Conservation (phyloP, 805 yeast species). For the Alloascoidea hylecoeti region DNA sequence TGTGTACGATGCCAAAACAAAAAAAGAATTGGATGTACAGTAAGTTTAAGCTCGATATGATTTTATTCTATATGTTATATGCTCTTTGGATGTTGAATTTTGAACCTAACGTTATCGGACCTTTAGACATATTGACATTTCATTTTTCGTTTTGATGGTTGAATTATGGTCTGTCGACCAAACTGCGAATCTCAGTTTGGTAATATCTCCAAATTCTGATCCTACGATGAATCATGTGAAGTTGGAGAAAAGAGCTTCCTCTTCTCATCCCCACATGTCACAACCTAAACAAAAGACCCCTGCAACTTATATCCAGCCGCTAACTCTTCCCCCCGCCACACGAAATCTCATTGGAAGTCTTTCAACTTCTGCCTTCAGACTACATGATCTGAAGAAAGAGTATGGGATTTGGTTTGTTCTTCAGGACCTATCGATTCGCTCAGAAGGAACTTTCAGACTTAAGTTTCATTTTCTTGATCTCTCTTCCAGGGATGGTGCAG, state of each 20-base stretch:
- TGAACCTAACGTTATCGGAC: slow-evolving; percentile 3
- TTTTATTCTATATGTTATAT: too few species aligned
- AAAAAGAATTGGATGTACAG: slow-evolving; percentile 12
- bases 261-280: slow-evolving; percentile 3
- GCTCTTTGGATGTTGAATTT: slow-evolving; percentile 1
- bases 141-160: slow-evolving; percentile 21
- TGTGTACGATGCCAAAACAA: slow-evolving; percentile 12
- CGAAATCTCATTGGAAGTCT: slow-evolving; percentile 25
- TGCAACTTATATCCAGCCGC: slow-evolving; percentile 6
- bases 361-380: slow-evolving; percentile 23
- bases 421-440: slow-evolving; percentile 26
- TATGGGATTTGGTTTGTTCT: slow-evolving; percentile 27
- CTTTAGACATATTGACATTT: slow-evolving; percentile 15
- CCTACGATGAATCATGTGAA: slow-evolving; percentile 2
- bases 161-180: slow-evolving; percentile 26
- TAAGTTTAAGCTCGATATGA: slow-evolving; percentile 1
- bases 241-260: slow-evolving; percentile 2
- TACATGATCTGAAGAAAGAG: slow-evolving; percentile 19
- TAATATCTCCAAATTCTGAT: slow-evolving; percentile 6
- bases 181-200: slow-evolving; percentile 11
- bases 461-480: slow-evolving; percentile 22
- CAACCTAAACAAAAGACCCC: slow-evolving; percentile 2
- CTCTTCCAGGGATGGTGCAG: slow-evolving; percentile 7
- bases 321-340: slow-evolving; percentile 14
- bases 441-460: slow-evolving; percentile 26